Evolutionary conservation across 495 filamentous ascomycete genomes (phyloP).

Genomic region (Evernia prunastri): DNA sequence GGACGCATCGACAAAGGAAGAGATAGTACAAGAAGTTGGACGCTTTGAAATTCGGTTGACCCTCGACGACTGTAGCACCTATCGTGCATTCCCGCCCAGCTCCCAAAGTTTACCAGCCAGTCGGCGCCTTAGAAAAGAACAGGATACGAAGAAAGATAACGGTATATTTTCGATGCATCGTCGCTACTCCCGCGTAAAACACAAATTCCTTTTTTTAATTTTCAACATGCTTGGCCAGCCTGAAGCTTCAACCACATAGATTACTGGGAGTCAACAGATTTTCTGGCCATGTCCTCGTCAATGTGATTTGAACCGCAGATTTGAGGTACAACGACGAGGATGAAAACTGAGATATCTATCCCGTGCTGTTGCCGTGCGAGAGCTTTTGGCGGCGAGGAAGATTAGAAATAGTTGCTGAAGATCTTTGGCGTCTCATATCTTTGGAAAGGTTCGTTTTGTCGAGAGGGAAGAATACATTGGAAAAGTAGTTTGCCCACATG

Average conservation of each 20-base stretch:
- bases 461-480: slow-evolving; percentile 4
- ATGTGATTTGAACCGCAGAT: background rate
- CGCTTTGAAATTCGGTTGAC: slow-evolving; percentile 5
- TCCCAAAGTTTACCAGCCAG: background rate
- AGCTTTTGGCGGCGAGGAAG: background rate
- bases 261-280: background rate
- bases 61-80: slow-evolving; percentile 1
- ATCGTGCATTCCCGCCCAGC: background rate
- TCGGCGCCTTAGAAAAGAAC: background rate
- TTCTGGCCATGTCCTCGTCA: background rate
- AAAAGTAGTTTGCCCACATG: slow-evolving; percentile 3
- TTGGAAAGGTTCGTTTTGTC: slow-evolving; percentile 4
- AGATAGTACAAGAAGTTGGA: slow-evolving; percentile 14
- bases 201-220: background rate
- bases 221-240: background rate
- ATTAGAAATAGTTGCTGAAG: background rate
- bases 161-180: background rate
- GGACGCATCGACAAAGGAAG: slow-evolving; percentile 11
- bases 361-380: slow-evolving; percentile 2
- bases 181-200: slow-evolving; percentile 3
- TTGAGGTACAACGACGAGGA: background rate
- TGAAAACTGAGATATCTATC: background rate
- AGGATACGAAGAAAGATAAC: slow-evolving; percentile 11
- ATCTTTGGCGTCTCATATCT: background rate
- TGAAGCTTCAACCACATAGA: background rate